phyloP scores from a whole-genome alignment of 2,329 filamentous ascomycete species.

The Reticulascus tulasneorum region DNA sequence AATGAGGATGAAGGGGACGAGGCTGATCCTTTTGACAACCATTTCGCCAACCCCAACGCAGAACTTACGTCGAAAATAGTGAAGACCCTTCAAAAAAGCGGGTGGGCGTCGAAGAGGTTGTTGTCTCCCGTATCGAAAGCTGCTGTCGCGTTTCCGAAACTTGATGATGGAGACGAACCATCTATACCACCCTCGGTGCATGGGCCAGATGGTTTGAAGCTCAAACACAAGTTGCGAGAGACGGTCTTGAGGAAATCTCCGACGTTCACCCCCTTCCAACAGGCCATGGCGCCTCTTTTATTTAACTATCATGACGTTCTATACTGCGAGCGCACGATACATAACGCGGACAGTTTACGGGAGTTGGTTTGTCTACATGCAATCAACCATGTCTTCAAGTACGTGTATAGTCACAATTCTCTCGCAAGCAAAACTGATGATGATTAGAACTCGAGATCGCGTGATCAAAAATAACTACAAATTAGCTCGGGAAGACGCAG shows the following conservation, averaged over 20 bases:
- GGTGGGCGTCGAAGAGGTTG: conserved; percentile 48
- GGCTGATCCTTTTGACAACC: conserved; percentile 72
- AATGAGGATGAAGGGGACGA: conserved; percentile 36
- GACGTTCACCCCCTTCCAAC: conserved; percentile 58
- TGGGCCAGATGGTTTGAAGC: conserved; percentile 45
- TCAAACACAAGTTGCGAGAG: conserved; percentile 68
- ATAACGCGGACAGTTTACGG: conserved; percentile 66
- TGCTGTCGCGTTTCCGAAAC: conserved; percentile 42
- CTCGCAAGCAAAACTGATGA: conserved; percentile 13
- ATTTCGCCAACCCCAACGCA: conserved; percentile 70
- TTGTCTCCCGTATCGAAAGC: conserved; percentile 44
- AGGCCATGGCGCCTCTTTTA: conserved; percentile 64
- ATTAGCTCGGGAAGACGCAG: conserved; percentile 61
- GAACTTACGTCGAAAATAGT: conserved; percentile 52
- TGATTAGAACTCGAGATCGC: conserved; percentile 69
- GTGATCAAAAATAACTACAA: conserved; percentile 91
- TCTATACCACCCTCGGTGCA: conserved; percentile 30
- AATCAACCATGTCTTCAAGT: conserved; percentile 89
- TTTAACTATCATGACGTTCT: conserved; percentile 82
- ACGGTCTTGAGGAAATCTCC: conserved; percentile 49
- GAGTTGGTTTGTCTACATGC: conserved; percentile 76
- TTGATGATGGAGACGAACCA: conserved; percentile 26
- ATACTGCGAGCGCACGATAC: conserved; percentile 66
- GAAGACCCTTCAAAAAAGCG: conserved; percentile 42
- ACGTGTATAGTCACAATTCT: conserved; percentile 21